Conservation (phyloP, 2,329 filamentous ascomycete genomes). For the Paraphoma chrysanthemicola region DNA sequence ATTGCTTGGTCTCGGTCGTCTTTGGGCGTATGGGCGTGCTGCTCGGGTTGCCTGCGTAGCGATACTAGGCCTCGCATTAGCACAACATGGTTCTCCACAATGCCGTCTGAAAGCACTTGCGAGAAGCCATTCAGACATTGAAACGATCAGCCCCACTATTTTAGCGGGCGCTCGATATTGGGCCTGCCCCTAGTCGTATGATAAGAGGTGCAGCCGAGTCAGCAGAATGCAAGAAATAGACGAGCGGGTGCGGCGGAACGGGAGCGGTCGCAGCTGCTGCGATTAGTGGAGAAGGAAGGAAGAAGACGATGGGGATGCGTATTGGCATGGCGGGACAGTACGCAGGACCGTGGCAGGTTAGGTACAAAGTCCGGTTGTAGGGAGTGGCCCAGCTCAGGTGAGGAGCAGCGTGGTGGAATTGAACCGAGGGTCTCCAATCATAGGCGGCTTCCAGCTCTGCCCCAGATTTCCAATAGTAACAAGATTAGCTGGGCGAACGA, state of each 20-base stretch:
- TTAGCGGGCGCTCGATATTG: conserved; percentile 46
- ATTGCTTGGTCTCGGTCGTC: conserved; percentile 45
- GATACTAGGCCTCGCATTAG: conserved; percentile 37
- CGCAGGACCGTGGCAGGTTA: conserved; percentile 7
- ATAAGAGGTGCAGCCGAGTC: conserved; percentile 28
- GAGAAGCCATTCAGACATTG: conserved; percentile 48
- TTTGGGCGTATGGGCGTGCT: conserved; percentile 35
- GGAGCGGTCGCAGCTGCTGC: conserved; percentile 12
- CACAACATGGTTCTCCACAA: conserved; percentile 6
- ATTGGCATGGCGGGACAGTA: conserved; percentile 15
- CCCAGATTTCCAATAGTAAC: conserved; percentile 28
- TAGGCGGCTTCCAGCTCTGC: conserved; percentile 15
- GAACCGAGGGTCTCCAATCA: conserved; percentile 41
- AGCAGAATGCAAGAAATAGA: conserved; percentile 19
- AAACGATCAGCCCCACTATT: conserved; percentile 44
- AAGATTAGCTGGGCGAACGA: conserved; percentile 13
- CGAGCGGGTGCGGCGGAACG: conserved; percentile 15
- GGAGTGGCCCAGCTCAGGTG: conserved; percentile 24
- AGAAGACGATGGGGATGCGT: conserved; percentile 6
- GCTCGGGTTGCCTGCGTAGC: conserved; percentile 40
- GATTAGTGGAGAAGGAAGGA: conserved; percentile 3
- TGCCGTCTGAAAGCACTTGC: conserved; percentile 26
- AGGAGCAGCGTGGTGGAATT: conserved; percentile 23
- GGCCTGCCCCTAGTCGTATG: conserved; percentile 36
- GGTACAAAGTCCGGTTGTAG: background rate